These are phyloP conservation scores for Debaryomyces nepalensis DNA, from an alignment of 1,139 yeast genomes.

Conservation along the genomic window DNA sequence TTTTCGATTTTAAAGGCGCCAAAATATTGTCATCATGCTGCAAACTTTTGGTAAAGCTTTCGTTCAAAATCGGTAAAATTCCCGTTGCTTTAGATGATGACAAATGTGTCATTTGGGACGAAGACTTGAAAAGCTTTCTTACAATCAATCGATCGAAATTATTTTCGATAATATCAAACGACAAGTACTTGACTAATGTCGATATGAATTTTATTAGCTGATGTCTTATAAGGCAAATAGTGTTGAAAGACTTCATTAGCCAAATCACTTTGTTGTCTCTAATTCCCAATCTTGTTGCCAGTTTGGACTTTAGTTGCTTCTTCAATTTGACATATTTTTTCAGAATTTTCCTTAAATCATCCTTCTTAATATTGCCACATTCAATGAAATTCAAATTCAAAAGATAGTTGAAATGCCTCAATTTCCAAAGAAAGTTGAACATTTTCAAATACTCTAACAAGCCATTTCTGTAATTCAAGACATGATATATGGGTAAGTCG, in stretches of 20 bases:
- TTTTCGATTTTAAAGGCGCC: conserved; percentile 1
- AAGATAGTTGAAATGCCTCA: conserved; percentile 63
- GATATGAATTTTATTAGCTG: conserved; percentile 51
- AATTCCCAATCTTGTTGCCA: conserved; percentile 17
- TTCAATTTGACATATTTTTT: conserved; percentile 20
- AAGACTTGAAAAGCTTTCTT: conserved; percentile 26
- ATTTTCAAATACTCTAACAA: conserved; percentile 71
- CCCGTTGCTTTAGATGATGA: conserved; percentile 4
- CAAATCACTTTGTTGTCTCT: conserved; percentile 31
- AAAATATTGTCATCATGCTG: conserved; percentile 2
- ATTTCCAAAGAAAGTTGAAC: conserved; percentile 84
- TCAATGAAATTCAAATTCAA: conserved; percentile 48
- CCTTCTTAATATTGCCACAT: conserved; percentile 38
- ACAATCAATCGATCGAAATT: conserved; percentile 37
- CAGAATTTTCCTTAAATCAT: conserved; percentile 33
- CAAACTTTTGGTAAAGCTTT: conserved; percentile 8
- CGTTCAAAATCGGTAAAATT: conserved; percentile 11
- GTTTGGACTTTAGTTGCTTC: conserved; percentile 13
- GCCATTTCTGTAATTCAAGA: conserved; percentile 43
- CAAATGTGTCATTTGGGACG: neutral
- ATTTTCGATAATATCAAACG: conserved; percentile 54
- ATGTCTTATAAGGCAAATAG: conserved; percentile 50
- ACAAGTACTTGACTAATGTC: conserved; percentile 46
- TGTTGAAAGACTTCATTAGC: conserved; percentile 39
- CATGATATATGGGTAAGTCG: conserved; percentile 55